Evolutionary conservation across 2,329 filamentous ascomycete genomes (phyloP).

Genomic region (Magnaporthales sp.): DNA sequence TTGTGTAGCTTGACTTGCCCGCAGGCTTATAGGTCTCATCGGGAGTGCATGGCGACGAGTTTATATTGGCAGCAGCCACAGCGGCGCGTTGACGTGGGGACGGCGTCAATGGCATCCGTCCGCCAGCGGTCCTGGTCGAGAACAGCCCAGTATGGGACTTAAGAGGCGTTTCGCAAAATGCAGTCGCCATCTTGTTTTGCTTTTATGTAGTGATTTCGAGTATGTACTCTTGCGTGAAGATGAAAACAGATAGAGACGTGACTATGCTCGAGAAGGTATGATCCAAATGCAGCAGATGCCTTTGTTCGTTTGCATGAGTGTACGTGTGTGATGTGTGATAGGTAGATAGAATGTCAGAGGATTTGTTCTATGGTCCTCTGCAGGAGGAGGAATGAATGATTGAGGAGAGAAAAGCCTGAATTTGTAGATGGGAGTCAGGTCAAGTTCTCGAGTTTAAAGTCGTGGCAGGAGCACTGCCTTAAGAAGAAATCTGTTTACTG

Average conservation of each 20-base stretch:
- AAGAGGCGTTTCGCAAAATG: constrained; percentile 78
- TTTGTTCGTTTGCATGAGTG: neutral
- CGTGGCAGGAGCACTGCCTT: constrained; percentile 1
- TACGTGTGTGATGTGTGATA: neutral
- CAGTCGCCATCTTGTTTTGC: constrained; percentile 65
- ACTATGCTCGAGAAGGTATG: constrained; percentile 18
- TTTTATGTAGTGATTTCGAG: constrained; percentile 14
- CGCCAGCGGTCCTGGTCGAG: constrained; percentile 84
- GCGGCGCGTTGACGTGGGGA: constrained; percentile 63
- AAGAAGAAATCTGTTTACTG: constrained; percentile 1
- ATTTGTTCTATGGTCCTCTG: neutral
- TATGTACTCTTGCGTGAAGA: neutral
- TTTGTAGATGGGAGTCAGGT: neutral
- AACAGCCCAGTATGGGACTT: constrained; percentile 95
- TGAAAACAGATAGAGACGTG: neutral
- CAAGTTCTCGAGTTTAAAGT: neutral
- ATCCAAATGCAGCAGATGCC: constrained; percentile 1
- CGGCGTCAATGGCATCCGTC: constrained; percentile 88
- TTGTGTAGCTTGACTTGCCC: constrained; percentile 69
- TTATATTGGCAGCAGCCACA: constrained; percentile 38
- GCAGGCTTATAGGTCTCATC: constrained; percentile 40
- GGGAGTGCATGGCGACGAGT: constrained; percentile 72
- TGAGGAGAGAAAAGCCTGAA: neutral
- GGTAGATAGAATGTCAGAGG: neutral
- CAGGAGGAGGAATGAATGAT: neutral